These are phyloP conservation scores for Kernera saxatilis DNA, from an alignment of 345 rosid genomes.

Conservation along the genomic window DNA sequence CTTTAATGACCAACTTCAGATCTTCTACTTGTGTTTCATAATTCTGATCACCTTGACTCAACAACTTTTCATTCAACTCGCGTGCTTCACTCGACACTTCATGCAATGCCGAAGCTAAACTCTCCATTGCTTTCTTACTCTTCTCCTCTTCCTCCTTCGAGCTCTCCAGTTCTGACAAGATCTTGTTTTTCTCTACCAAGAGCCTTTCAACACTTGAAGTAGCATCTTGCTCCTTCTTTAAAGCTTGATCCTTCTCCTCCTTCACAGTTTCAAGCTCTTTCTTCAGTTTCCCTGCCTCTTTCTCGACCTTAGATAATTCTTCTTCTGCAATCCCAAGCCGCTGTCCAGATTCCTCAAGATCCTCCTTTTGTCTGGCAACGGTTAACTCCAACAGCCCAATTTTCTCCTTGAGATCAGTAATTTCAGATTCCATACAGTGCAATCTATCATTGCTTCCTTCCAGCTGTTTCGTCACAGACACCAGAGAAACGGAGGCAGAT, in stretches of 20 bases:
- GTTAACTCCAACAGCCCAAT: slow-evolving; percentile 63
- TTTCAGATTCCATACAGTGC: slow-evolving; percentile 63
- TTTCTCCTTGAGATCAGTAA: slow-evolving; percentile 54
- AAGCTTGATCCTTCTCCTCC: slow-evolving; percentile 63
- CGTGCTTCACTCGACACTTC: slow-evolving; percentile 89
- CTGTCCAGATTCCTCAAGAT: slow-evolving; percentile 53
- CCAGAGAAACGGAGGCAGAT: slow-evolving; percentile 75
- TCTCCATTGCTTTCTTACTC: slow-evolving; percentile 94
- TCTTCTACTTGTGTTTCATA: slow-evolving; percentile 64
- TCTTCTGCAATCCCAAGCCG: slow-evolving; percentile 38
- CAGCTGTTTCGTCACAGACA: slow-evolving; percentile 64
- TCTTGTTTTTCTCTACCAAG: slow-evolving; percentile 67
- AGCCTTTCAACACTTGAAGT: slow-evolving; percentile 58
- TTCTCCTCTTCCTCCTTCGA: slow-evolving; percentile 80
- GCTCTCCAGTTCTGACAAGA: slow-evolving; percentile 58
- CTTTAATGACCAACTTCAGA: slow-evolving; percentile 56
- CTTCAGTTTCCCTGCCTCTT: slow-evolving; percentile 43
- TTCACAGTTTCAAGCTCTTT: slow-evolving; percentile 53
- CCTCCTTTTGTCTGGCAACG: slow-evolving; percentile 44
- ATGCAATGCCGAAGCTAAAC: slow-evolving; percentile 87
- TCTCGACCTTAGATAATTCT: slow-evolving; percentile 43
- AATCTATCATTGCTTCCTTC: slow-evolving; percentile 58
- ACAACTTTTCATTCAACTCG: slow-evolving; percentile 68
- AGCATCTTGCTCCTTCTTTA: slow-evolving; percentile 71
- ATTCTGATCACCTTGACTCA: slow-evolving; percentile 46